phyloP scores from a whole-genome alignment of 768 basidiomycete species.

The Mycena rosella region DNA sequence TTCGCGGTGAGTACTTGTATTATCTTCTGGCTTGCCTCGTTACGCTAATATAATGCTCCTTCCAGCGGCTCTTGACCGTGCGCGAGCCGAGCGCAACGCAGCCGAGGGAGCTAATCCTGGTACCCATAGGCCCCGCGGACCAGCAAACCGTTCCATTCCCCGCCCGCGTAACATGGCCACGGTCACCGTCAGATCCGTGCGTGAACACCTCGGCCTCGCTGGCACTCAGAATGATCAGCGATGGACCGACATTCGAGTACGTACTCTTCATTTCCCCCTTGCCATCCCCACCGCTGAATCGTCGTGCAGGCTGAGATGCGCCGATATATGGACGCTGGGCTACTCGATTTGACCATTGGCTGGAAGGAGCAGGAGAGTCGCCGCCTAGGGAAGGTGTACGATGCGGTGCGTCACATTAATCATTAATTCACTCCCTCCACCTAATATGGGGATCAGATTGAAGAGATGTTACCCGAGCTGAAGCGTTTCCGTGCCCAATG shows the following conservation, averaged over 20 bases:
- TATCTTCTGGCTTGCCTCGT: neutral
- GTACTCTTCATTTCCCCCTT: neutral
- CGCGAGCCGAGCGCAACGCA: constrained; percentile 12
- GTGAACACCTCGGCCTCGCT: neutral
- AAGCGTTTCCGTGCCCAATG: constrained; percentile 11
- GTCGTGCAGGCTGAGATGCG: neutral
- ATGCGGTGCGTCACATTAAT: constrained; percentile 3
- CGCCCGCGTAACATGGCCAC: constrained; percentile 6
- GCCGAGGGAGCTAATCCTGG: constrained; percentile 8
- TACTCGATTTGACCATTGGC: neutral
- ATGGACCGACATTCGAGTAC: constrained; percentile 12
- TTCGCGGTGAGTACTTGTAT: constrained; percentile 6
- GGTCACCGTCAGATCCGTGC: neutral
- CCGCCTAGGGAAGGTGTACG: constrained; percentile 11
- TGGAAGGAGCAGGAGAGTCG: constrained; percentile 26
- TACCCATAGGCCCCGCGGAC: neutral
- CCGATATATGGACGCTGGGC: constrained; percentile 18
- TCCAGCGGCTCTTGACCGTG: constrained; percentile 7
- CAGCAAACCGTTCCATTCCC: neutral
- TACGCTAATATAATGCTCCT: neutral
- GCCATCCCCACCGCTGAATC: too few species aligned
- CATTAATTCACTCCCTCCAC: too few species aligned
- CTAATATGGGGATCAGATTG: constrained; percentile 2
- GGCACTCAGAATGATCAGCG: neutral
- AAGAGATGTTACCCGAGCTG: neutral